Base-by-base conservation (phyloP, 352 stramenopile species). In the Phytophthora uliginosa region DNA sequence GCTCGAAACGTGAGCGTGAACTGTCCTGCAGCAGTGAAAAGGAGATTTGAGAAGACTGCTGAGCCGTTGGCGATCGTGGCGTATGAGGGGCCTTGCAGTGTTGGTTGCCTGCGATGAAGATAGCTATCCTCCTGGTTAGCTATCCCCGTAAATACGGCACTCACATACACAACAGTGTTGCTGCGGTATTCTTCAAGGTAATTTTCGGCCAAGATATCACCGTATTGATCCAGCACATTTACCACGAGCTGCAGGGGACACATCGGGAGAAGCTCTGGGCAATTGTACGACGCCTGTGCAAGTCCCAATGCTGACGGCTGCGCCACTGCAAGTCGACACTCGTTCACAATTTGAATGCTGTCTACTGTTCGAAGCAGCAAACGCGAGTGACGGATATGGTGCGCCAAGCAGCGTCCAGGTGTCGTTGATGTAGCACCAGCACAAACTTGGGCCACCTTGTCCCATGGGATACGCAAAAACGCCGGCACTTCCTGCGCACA, bases 191-290 rank as follows among this genome's bases (percentile, higher is more conserved):
- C 4, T 1, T 63, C 18, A 50, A 50, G 9, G 26, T 72, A 60
- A 68, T 59, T 15, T 3, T 64, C 67, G 18, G 64, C 22, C 71
- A 92, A 83, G 3, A 75, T 57, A 51, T 83, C 66, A 31, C 76
- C 77, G 26, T 89, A 94, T 71, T 94, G 86, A 59, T 92, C 82
- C 7, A 89, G 47, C 12, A 89, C 71, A 15, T 77, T 72, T 15
- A 88, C 7, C 26, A 74, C 64, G 18, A 92, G 58, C 15, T 68
- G 69, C 31, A 91, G 48, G 2, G 67, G 60, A 52, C 85, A 94
- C 36, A 78, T 75, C 0, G 85, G 71, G 0, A 83, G 58, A 8
- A 94, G 71, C 55, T 88, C 54, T 6, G 55, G 38, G 31, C 85
- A 92, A 13, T 81, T 68, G 60, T 92, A 90, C 20, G 74, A 61